Base-by-base conservation (phyloP, 2,329 filamentous ascomycete species). In the Coleophoma cylindrospora region DNA sequence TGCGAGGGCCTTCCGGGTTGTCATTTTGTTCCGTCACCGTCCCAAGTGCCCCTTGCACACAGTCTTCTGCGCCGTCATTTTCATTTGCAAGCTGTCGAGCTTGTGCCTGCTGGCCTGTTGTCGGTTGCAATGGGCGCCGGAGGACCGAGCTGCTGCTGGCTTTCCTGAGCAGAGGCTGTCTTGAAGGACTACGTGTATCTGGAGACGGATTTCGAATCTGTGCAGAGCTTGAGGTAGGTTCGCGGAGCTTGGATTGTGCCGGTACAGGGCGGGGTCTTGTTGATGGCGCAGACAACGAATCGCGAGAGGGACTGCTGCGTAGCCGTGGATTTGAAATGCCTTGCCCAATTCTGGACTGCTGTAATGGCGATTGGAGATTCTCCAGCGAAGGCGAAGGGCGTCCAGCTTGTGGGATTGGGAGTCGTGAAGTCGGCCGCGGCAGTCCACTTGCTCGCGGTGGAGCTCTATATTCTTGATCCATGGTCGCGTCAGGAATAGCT, bases 381-480 rank as follows among this genome's bases (percentile, higher is more conserved):
- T 77, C 76, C 57, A 68, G 68, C 9, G 75, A 77, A 8, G 66
- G 71, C 45, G 74, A 69, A 14, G 74, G 66, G 47, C 71, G 72
- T 49, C 78, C 67, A 59, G 38, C 60, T 66, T 40, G 70, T 52
- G 72, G 76, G 53, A 80, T 67, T 12, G 79, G 79, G 43, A 82
- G 67, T 56, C 74, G 73, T 19, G 78, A 81, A 40, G 21, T 33
- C n/a, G 72, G 70, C 41, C 77, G 71, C 51, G 79, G 78, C 46
- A 81, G 70, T 12, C 54, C 59, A 45, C 46, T 48, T 48, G 37
- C 27, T 48, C 46, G 27, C 9, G 27, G 27, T 10, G 27, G 27
- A 27, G 27, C 27, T 27, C 27, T 27, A 5, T 27, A 27, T 27
- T 27, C 27, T 36, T 56, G 61, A 46, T 66, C 63, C 63, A 65